Evolutionary conservation across 1,284 basidiomycete genomes (phyloP).

Genomic region (Chiua sp.): DNA sequence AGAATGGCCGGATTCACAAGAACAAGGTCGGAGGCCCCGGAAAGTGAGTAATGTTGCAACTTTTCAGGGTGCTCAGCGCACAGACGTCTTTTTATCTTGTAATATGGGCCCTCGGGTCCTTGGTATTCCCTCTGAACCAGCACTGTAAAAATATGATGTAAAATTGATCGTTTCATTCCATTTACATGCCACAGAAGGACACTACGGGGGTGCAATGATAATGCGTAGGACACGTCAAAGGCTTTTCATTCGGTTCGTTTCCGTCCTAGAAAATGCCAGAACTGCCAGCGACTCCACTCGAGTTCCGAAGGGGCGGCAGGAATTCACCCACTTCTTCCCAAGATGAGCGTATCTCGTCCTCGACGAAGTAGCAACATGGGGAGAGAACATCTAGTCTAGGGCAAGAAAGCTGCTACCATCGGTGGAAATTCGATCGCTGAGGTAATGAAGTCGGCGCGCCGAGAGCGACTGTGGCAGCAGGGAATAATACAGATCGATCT

Average conservation of each 20-base stretch:
- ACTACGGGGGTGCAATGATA: too few species aligned
- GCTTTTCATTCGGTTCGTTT: neutral
- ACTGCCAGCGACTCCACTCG: too few species aligned
- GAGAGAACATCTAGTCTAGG: neutral
- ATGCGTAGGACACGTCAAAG: neutral
- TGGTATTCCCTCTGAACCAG: neutral
- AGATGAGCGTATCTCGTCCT: too few species aligned
- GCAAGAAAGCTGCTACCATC: too few species aligned
- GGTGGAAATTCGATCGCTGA: neutral
- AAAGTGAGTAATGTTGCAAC: neutral
- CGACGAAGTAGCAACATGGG: too few species aligned
- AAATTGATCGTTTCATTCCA: neutral
- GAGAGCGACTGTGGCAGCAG: neutral
- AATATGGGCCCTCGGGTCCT: neutral
- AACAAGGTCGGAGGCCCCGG: constrained; percentile 1
- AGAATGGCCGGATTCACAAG: constrained; percentile 37
- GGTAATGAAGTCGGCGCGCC: neutral
- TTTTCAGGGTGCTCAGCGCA: too few species aligned
- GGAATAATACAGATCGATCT: neutral
- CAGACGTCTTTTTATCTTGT: too few species aligned
- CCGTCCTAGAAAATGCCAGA: neutral
- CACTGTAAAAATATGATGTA: neutral
- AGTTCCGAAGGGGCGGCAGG: too few species aligned
- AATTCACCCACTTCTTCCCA: neutral
- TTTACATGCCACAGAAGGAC: neutral